A percentile compares a stretch with the other conserved stretches of the same genome.
Evolutionary conservation across 2,329 filamentous ascomycete genomes (phyloP).

Genomic region (Botrytis squamosa): DNA sequence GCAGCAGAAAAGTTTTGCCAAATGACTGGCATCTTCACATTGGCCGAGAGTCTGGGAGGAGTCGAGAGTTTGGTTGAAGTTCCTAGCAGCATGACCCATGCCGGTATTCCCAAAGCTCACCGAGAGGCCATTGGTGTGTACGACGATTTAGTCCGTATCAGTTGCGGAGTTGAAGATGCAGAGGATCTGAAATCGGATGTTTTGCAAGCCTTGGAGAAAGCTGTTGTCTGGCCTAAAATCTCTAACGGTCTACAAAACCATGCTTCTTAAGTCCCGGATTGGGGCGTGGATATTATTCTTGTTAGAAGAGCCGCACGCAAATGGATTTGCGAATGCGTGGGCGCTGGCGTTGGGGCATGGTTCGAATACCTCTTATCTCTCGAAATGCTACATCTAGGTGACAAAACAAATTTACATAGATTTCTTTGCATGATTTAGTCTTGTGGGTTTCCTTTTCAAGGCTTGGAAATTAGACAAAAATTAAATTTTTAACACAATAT

Average conservation of each 20-base stretch:
- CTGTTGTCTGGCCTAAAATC: slow-evolving; percentile 49
- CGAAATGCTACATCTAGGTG: neutral
- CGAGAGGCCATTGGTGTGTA: slow-evolving; percentile 91
- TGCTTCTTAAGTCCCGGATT: neutral
- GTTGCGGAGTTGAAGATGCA: slow-evolving; percentile 90
- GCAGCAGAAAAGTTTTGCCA: slow-evolving; percentile 94
- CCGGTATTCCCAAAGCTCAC: slow-evolving; percentile 87
- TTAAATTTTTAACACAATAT: neutral
- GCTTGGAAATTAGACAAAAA: neutral
- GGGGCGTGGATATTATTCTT: neutral
- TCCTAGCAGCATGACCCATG: slow-evolving; percentile 94
- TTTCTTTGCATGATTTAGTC: neutral
- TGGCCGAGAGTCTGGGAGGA: slow-evolving; percentile 89
- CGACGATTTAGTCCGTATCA: slow-evolving; percentile 89
- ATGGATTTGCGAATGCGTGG: neutral
- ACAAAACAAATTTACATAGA: neutral
- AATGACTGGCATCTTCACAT: slow-evolving; percentile 81
- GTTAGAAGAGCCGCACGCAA: neutral
- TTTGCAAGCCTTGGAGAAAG: slow-evolving; percentile 76
- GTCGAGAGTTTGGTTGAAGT: slow-evolving; percentile 92
- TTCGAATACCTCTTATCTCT: slow-evolving; percentile 4
- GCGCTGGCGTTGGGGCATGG: slow-evolving; percentile 2
- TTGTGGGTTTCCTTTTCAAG: neutral
- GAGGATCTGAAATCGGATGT: slow-evolving; percentile 82
- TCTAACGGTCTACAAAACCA: slow-evolving; percentile 31